Percentiles rank a stretch among this genome's conserved stretches.
Conservation (phyloP, 2,329 filamentous ascomycete genomes). For the Pseudogymnoascus sp. region DNA sequence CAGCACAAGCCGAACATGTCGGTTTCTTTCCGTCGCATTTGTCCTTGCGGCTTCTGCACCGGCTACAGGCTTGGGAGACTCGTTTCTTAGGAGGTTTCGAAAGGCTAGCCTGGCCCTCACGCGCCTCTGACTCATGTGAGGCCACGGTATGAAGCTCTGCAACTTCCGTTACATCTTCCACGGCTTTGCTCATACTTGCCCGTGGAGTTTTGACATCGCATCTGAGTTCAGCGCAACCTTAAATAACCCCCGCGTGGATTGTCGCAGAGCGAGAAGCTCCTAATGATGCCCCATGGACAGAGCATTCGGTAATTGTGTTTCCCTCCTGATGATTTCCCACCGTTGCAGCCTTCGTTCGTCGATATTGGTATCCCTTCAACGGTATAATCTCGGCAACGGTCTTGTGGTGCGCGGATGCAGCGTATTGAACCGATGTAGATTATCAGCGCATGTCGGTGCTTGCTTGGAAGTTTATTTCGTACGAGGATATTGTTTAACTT, state of each 20-base stretch:
- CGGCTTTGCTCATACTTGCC: conserved; percentile 5
- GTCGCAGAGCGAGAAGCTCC: conserved; percentile 2
- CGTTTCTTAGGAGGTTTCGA: conserved; percentile 23
- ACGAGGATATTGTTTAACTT: neutral
- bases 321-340: neutral
- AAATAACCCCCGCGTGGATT: neutral
- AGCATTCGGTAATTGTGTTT: neutral
- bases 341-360: neutral
- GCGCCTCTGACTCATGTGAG: neutral
- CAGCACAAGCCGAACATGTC: conserved; percentile 55
- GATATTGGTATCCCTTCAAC: neutral
- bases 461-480: neutral
- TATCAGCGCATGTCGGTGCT: neutral
- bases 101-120: neutral
- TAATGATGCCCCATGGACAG: neutral
- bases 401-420: neutral
- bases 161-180: conserved; percentile 3
- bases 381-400: neutral
- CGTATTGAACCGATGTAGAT: neutral
- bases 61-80: conserved; percentile 49
- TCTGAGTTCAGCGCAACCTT: neutral
- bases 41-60: conserved; percentile 48
- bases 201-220: conserved; percentile 1
- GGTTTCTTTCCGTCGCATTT: conserved; percentile 57
- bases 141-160: neutral